Evolutionary conservation across 2,329 filamentous ascomycete species (phyloP).

Genomic region (Aureobasidium sp.): DNA sequence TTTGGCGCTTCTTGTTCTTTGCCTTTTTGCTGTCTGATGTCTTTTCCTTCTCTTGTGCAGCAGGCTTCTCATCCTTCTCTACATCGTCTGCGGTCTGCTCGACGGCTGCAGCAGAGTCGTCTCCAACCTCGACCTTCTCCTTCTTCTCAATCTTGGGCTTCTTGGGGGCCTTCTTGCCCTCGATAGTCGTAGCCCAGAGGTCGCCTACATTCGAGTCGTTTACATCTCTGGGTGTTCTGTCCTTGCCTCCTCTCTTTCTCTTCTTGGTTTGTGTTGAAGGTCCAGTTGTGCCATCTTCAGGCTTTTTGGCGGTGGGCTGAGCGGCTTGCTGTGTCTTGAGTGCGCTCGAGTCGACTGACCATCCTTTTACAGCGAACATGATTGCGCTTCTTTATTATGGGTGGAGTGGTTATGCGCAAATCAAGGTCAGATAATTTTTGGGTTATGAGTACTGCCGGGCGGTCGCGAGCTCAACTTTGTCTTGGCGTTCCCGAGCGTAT

Average conservation of each 20-base stretch:
- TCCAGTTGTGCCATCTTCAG: constrained; percentile 6
- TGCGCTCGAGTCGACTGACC: constrained; percentile 66
- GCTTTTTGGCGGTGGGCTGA: constrained; percentile 21
- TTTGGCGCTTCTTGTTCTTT: constrained; percentile 17
- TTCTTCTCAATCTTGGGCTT: constrained; percentile 23
- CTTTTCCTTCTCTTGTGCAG: constrained; percentile 26
- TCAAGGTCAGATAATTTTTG: constrained; percentile 6
- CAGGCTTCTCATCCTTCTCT: constrained; percentile 26
- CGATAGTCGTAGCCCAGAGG: constrained; percentile 65
- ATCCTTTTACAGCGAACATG: constrained; percentile 93
- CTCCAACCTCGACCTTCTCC: constrained; percentile 27
- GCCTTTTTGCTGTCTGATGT: constrained; percentile 20
- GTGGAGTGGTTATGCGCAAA: background rate
- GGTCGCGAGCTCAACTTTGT: background rate
- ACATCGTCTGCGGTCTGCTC: constrained; percentile 17
- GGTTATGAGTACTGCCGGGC: constrained; percentile 1
- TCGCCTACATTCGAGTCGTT: constrained; percentile 64
- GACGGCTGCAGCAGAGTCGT: constrained; percentile 7
- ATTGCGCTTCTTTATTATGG: background rate
- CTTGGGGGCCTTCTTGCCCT: constrained; percentile 26
- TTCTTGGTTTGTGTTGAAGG: constrained; percentile 33
- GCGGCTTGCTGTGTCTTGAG: constrained; percentile 61
- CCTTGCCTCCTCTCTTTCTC: constrained; percentile 38
- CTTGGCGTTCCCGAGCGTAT: background rate
- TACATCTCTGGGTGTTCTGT: constrained; percentile 36